Conservation (phyloP, 176 grass and related monocot species). For the Olyra latifolia region DNA sequence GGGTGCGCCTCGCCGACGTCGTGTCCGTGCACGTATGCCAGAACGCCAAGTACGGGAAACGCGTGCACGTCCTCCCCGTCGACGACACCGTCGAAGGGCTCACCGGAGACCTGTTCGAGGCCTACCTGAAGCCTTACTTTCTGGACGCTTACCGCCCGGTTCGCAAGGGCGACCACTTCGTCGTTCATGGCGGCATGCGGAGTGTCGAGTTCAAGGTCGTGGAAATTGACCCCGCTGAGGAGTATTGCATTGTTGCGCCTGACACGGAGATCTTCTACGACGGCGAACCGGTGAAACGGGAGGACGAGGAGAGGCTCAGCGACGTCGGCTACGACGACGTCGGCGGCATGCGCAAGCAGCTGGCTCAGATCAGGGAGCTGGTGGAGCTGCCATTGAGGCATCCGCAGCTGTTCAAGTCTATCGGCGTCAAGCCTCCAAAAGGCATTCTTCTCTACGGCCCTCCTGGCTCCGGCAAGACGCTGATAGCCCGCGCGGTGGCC, state of each 20-base stretch:
- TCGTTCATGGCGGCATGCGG: conserved; percentile 54
- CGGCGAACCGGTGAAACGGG: conserved; percentile 50
- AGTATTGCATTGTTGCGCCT: conserved; percentile 46
- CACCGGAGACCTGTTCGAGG: conserved; percentile 50
- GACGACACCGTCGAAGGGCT: conserved; percentile 67
- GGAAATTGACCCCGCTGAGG: conserved; percentile 35
- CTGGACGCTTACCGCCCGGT: conserved; percentile 48
- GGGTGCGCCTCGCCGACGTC: conserved; percentile 59
- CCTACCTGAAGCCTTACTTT: conserved; percentile 65
- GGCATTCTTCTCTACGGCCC: conserved; percentile 59
- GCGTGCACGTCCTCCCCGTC: conserved; percentile 54
- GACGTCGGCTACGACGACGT: conserved; percentile 66
- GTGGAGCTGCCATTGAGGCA: conserved; percentile 64
- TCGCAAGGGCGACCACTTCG: conserved; percentile 63
- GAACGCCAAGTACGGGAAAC: conserved; percentile 41
- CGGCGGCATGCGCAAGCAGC: conserved; percentile 60
- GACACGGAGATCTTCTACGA: conserved; percentile 53
- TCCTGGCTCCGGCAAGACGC: conserved; percentile 55
- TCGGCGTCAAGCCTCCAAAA: conserved; percentile 69
- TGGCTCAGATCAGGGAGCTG: conserved; percentile 57
- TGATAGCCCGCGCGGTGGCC: conserved; percentile 56
- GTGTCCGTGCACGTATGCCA: conserved; percentile 63
- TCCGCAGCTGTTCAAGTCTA: conserved; percentile 57
- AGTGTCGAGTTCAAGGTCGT: conserved; percentile 67
- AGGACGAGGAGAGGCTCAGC: conserved; percentile 62